Percentiles rank a stretch among this genome's conserved stretches.
Evolutionary conservation across 805 yeast species (phyloP).

Genomic region (Yarrowia sp.): DNA sequence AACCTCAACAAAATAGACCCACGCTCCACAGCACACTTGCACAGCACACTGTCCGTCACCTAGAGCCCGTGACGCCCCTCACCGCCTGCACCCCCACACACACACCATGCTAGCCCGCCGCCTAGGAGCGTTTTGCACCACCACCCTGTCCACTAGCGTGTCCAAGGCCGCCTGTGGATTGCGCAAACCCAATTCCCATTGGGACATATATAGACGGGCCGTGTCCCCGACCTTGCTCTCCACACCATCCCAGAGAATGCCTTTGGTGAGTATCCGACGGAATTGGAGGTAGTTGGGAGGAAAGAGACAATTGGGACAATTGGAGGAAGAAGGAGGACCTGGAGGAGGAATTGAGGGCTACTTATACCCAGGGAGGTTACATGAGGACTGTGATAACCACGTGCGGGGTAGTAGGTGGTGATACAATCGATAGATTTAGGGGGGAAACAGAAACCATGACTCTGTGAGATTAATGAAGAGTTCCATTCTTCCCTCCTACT

Average conservation of each 20-base stretch:
- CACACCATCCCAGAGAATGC: conserved; percentile 32
- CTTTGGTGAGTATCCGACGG: conserved; percentile 29
- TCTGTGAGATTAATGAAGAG: too few relatives aligned
- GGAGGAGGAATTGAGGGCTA: neutral
- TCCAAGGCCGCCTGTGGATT: conserved; percentile 31
- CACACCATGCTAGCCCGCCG: conserved; percentile 34
- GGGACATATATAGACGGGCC: conserved; percentile 37
- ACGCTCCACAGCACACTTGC: neutral
- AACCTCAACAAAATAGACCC: conserved; percentile 4
- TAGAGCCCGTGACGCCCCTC: neutral
- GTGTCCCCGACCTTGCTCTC: conserved; percentile 20
- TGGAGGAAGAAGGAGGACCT: too few relatives aligned
- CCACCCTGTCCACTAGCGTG: conserved; percentile 15
- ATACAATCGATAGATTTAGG: too few relatives aligned
- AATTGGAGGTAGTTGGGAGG: conserved; percentile 1
- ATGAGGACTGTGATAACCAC: too few relatives aligned
- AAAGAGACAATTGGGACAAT: too few relatives aligned
- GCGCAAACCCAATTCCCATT: conserved; percentile 37
- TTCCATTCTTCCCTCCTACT: too few relatives aligned
- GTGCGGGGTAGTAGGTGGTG: too few relatives aligned
- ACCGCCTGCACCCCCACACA: conserved; percentile 1
- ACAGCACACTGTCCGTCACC: neutral
- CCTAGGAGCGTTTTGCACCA: conserved; percentile 3
- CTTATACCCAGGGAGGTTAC: too few relatives aligned
- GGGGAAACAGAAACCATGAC: too few relatives aligned